Evolutionary conservation across 2,329 filamentous ascomycete species (phyloP), one percentile per base, ranked within the genome.

Genomic region (Hypoxylon sp.): DNA sequence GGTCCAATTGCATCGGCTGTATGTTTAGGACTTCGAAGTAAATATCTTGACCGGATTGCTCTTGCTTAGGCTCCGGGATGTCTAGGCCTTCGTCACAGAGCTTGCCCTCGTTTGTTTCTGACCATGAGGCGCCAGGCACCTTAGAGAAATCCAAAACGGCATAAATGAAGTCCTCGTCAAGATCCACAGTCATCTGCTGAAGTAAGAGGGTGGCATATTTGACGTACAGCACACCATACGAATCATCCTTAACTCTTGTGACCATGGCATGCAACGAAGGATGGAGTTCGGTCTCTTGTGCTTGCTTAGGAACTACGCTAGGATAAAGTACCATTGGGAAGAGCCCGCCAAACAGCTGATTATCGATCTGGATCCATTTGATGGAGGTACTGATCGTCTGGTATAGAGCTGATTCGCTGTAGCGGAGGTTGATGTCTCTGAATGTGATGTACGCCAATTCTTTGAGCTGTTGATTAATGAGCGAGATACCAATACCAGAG

Each of bases 281-380:
- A 80, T 98, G 96, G 0, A 94, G 91, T 71, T 98, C 96, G 77
- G 97, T 96, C 79, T 99, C 96, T 76, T 96, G 94, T 36, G 93
- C 94, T 71, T 94, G 96, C 85, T 98, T 98, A 0, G 96, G 95
- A 14, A 99, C 96, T 9, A 99, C 96, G 80, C 94, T 98, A 5
- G 96, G 96, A 78, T 99, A 99, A 63, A 99, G 85, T 30, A 99
- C 89, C 82, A 99, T 97, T 0, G 96, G 96, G 85, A 99, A 99
- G 73, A 99, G 94, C 25, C 97, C 96, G 28, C 97, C 97, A 75
- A 99, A 99, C 13, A 99, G 88, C 79, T 99, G 96, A 74, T 99
- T 99, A 80, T 99, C 96, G 73, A 99, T 93, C 80, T 99, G 96
- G 28, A 99, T 96, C 97, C 97, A 99, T 79, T 99, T 98, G 78